Percentiles rank a stretch among this genome's conserved stretches.
Evolutionary conservation across 805 yeast genomes (phyloP).

Genomic region (Yamadazyma olivae): DNA sequence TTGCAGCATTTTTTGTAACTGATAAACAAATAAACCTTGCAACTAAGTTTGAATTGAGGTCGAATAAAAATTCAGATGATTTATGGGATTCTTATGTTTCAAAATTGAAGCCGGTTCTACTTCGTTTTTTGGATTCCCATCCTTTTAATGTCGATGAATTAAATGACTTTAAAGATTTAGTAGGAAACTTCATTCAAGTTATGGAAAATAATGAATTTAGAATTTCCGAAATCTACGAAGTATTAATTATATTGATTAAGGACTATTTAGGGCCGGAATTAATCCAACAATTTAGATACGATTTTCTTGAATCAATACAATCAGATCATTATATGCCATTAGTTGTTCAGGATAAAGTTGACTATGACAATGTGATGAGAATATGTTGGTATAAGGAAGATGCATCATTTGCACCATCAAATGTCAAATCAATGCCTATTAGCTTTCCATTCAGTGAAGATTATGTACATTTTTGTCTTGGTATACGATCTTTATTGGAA

Average conservation of each 20-base stretch:
- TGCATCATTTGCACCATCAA: conserved; percentile 42
- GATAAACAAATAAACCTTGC: conserved; percentile 67
- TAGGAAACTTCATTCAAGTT: conserved; percentile 72
- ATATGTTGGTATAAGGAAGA: conserved; percentile 68
- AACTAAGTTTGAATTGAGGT: conserved; percentile 62
- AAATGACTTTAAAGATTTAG: conserved; percentile 52
- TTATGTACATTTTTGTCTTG: conserved; percentile 82
- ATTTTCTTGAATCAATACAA: conserved; percentile 60
- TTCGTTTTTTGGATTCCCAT: conserved; percentile 41
- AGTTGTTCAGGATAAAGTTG: conserved; percentile 54
- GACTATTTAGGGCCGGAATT: conserved; percentile 56
- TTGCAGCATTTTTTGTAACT: conserved; percentile 73
- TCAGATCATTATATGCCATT: conserved; percentile 91
- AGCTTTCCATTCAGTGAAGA: conserved; percentile 79
- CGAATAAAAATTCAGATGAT: conserved; percentile 61
- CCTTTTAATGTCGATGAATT: conserved; percentile 43
- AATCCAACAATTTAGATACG: conserved; percentile 52
- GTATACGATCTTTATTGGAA: conserved; percentile 61
- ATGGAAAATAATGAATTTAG: conserved; percentile 70
- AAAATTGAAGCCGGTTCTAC: conserved; percentile 58
- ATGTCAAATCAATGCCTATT: conserved; percentile 55
- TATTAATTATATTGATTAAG: conserved; percentile 56
- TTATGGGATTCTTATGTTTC: conserved; percentile 70
- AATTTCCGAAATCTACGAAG: conserved; percentile 56
- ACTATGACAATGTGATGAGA: conserved; percentile 61